phyloP scores from a whole-genome alignment of 495 filamentous ascomycete genomes.

The Aspergillus nidulans region DNA sequence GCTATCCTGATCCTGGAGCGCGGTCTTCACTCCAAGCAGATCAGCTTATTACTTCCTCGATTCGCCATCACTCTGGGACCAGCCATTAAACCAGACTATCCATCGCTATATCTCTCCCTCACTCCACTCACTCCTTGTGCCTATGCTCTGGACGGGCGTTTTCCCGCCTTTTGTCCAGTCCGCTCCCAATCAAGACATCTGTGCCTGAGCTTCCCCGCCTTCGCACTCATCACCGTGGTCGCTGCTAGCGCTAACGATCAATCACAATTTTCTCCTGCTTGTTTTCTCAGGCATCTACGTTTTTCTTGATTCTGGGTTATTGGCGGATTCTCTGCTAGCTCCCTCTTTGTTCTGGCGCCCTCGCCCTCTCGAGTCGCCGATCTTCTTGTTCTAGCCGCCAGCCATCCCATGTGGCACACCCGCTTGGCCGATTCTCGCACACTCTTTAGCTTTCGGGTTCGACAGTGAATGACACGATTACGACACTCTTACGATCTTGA shows the following conservation, averaged over 20 bases:
- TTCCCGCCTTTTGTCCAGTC: conserved; percentile 3
- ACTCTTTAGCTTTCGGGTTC: background rate
- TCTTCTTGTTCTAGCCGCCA: conserved; percentile 11
- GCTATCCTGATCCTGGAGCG: conserved; percentile 12
- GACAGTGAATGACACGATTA: conserved; percentile 4
- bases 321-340: background rate
- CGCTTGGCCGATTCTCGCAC: conserved; percentile 10
- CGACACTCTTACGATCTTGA: background rate
- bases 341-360: background rate
- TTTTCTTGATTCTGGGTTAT: background rate
- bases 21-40: background rate
- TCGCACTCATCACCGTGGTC: conserved; percentile 5
- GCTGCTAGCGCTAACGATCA: conserved; percentile 7
- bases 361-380: background rate
- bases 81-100: background rate
- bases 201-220: conserved; percentile 19
- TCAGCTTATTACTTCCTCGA: background rate
- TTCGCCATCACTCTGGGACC: background rate
- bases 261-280: background rate
- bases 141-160: background rate
- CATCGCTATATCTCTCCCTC: background rate
- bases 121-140: background rate
- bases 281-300: background rate
- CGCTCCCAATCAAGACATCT: background rate
- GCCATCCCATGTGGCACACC: conserved; percentile 18